These are phyloP conservation scores for Filobasidium uniguttulatum DNA, from an alignment of 1,284 basidiomycete species.

Conservation along the genomic window DNA sequence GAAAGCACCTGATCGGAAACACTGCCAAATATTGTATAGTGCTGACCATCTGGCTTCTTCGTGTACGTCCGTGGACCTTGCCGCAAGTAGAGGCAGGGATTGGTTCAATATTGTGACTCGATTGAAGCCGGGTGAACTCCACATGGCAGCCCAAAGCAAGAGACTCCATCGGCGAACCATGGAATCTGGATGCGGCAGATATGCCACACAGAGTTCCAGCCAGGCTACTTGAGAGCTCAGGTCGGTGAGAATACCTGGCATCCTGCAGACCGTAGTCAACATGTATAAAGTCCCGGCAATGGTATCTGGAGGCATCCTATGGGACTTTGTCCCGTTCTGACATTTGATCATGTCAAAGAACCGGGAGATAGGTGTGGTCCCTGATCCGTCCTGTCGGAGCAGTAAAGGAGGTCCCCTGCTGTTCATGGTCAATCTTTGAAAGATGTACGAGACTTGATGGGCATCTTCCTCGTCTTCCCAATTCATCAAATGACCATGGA, in stretches of 20 bases:
- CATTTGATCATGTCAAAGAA: constrained; percentile 2
- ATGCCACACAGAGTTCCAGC: not conserved
- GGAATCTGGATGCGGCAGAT: not conserved
- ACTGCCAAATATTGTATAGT: not conserved
- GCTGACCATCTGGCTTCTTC: not conserved
- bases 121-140: not conserved
- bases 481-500: constrained; percentile 2
- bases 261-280: not conserved
- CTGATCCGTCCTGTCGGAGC: not conserved
- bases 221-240: not conserved
- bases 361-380: not conserved
- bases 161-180: constrained; percentile 6
- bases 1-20: not conserved
- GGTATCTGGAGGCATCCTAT: constrained; percentile 4
- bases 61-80: not conserved
- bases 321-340: not conserved
- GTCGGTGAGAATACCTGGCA: not conserved
- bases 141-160: constrained; percentile 1
- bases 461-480: constrained; percentile 7
- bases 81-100: not conserved
- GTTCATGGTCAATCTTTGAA: constrained; percentile 6
- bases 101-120: not conserved
- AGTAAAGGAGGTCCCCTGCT: constrained; percentile 2
- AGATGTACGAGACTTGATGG: constrained; percentile 6
- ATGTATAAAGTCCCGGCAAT: constrained; percentile 9